Percentiles rank a stretch among this genome's conserved stretches.
Evolutionary conservation across 129 eudicot species (phyloP).

Genomic region (Escallonia herrerae): DNA sequence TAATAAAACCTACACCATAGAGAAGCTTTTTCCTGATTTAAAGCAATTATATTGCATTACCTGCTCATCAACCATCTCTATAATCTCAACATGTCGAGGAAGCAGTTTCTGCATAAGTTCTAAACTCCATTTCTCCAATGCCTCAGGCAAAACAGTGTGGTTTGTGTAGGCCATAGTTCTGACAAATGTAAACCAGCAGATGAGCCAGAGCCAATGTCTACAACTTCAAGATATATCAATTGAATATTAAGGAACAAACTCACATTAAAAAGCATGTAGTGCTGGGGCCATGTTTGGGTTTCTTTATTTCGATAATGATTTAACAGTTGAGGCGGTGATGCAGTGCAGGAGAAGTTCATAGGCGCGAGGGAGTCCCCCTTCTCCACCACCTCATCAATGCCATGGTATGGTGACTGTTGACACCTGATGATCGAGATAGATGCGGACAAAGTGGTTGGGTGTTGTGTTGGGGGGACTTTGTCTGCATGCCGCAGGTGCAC

Average conservation of each 20-base stretch:
- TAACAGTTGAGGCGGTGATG: too few species aligned
- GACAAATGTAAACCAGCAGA: slow-evolving; percentile 22
- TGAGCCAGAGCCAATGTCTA: slow-evolving; percentile 10
- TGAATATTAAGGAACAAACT: background rate
- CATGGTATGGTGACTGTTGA: too few species aligned
- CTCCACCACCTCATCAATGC: too few species aligned
- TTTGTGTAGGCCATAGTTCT: slow-evolving; percentile 97
- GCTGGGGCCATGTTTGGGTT: background rate
- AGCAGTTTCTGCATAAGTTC: slow-evolving; percentile 88
- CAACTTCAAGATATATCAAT: slow-evolving; percentile 2
- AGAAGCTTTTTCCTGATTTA: background rate
- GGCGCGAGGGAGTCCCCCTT: too few species aligned
- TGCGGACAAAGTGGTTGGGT: too few species aligned
- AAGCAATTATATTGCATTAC: slow-evolving; percentile 23
- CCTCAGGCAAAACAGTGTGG: slow-evolving; percentile 95
- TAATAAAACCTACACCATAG: background rate
- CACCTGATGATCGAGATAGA: too few species aligned
- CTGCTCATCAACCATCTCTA: slow-evolving; percentile 83
- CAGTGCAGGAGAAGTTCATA: too few species aligned
- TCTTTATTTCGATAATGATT: background rate
- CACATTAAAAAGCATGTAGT: background rate
- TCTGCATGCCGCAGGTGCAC: too few species aligned
- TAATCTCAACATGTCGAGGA: slow-evolving; percentile 93
- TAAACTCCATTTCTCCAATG: slow-evolving; percentile 97
- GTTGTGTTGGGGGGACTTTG: too few species aligned